Conservation (phyloP, 352 stramenopile species). For the Blastocystis sp. region DNA sequence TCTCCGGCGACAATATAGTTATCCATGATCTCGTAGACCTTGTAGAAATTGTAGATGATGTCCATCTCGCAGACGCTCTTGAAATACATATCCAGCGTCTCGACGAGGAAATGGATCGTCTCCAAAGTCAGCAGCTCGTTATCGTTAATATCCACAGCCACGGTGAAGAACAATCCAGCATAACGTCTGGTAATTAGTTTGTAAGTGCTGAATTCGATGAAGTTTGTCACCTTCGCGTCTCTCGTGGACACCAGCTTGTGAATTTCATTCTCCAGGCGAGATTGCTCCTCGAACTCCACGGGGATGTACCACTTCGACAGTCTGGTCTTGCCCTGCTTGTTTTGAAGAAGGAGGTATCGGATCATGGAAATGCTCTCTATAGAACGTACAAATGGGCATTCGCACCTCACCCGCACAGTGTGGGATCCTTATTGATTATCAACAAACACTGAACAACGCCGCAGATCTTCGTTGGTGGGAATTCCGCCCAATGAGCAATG, state of each 20-base stretch:
- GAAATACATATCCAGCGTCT: constrained; percentile 96
- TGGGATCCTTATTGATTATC: neutral
- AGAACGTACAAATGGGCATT: neutral
- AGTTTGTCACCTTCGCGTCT: constrained; percentile 88
- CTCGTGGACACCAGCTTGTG: constrained; percentile 83
- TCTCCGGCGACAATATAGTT: constrained; percentile 89
- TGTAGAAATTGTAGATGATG: constrained; percentile 89
- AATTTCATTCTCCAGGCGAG: constrained; percentile 84
- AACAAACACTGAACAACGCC: neutral
- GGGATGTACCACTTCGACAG: constrained; percentile 96
- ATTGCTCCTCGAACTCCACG: constrained; percentile 77
- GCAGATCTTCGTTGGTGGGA: neutral
- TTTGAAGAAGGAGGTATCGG: constrained; percentile 96
- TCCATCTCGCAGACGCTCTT: constrained; percentile 97
- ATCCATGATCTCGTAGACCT: constrained; percentile 89
- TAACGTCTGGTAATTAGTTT: constrained; percentile 98
- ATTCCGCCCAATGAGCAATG: too few relatives aligned
- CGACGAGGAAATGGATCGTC: constrained; percentile 96
- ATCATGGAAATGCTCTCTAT: constrained; percentile 75
- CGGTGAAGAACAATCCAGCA: constrained; percentile 95
- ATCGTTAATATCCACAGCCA: constrained; percentile 82
- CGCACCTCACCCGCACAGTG: neutral
- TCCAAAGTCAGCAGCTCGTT: constrained; percentile 96
- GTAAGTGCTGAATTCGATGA: constrained; percentile 94
- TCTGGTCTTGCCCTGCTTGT: constrained; percentile 95